phyloP scores from a whole-genome alignment of 1,284 basidiomycete species.

The Somion occarium region DNA sequence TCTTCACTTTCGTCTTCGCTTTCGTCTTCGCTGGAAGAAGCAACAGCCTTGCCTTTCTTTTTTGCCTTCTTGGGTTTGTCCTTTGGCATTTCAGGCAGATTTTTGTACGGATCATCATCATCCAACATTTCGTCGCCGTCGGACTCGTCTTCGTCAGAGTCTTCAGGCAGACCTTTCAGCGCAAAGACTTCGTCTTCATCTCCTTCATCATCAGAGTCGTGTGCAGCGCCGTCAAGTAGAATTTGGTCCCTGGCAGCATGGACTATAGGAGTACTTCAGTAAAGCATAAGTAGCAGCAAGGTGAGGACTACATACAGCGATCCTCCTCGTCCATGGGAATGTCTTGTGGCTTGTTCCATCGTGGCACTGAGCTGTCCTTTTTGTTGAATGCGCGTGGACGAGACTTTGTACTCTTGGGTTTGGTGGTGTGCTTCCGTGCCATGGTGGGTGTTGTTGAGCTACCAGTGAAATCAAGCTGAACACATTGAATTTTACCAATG shows the following conservation, averaged over 20 bases:
- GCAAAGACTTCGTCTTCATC: conserved; percentile 76
- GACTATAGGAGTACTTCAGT: conserved; percentile 36
- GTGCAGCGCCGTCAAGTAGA: conserved; percentile 58
- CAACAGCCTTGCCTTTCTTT: conserved; percentile 18
- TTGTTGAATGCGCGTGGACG: conserved; percentile 47
- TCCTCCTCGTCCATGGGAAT: conserved; percentile 47
- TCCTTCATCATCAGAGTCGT: conserved; percentile 37
- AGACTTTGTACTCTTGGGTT: conserved; percentile 17
- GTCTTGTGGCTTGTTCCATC: conserved; percentile 62
- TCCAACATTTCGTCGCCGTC: conserved; percentile 34
- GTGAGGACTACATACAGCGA: conserved; percentile 3
- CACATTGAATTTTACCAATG: no score
- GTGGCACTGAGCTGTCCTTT: conserved; percentile 46
- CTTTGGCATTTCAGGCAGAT: conserved; percentile 21
- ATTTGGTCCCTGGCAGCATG: conserved; percentile 75
- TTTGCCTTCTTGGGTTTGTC: conserved; percentile 30
- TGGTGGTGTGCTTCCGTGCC: conserved; percentile 28
- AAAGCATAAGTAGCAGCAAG: neutral
- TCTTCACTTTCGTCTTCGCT: conserved; percentile 58
- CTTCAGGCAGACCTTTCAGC: conserved; percentile 41
- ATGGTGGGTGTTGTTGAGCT: no score
- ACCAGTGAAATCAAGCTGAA: no score
- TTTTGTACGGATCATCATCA: conserved; percentile 16
- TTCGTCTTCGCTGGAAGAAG: conserved; percentile 20
- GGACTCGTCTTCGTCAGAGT: conserved; percentile 34